Conservation (phyloP, 257 asterid species). For the Scutellaria galericulata region DNA sequence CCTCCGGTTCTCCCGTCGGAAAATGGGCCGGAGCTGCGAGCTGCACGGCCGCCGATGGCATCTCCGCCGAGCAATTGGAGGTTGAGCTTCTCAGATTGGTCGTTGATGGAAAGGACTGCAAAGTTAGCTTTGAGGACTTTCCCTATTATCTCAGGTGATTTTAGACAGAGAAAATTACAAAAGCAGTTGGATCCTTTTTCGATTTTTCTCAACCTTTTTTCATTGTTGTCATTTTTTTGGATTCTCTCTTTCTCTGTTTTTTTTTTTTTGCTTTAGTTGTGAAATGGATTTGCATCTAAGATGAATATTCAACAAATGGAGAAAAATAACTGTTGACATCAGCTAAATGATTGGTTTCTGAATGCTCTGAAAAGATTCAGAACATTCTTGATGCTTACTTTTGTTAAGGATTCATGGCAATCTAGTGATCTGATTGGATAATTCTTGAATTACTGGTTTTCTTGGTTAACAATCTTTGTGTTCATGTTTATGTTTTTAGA, state of each 20-base stretch:
- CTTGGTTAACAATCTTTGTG: neutral
- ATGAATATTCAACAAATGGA: neutral
- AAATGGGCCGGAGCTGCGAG: slow-evolving; percentile 54
- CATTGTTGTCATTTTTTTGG: neutral
- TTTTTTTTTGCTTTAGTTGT: neutral
- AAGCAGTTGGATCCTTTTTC: neutral
- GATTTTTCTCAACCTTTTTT: neutral
- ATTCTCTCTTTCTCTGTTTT: neutral
- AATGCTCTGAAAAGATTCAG: slow-evolving; percentile 22
- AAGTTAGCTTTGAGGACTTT: slow-evolving; percentile 66
- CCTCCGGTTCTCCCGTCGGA: slow-evolving; percentile 70
- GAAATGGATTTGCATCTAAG: neutral
- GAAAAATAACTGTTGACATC: neutral
- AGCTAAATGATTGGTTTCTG: slow-evolving; percentile 12
- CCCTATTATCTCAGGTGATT: slow-evolving; percentile 87
- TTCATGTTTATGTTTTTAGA: neutral
- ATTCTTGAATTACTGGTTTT: neutral
- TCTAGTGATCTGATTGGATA: slow-evolving; percentile 9
- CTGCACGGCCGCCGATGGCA: slow-evolving; percentile 46
- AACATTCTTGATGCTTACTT: slow-evolving; percentile 28
- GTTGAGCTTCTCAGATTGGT: slow-evolving; percentile 66
- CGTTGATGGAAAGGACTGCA: slow-evolving; percentile 61
- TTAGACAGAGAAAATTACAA: neutral
- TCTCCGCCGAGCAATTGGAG: slow-evolving; percentile 65
- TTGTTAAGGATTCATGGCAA: slow-evolving; percentile 23